phyloP scores from a whole-genome alignment of 2,329 filamentous ascomycete genomes.

The Dothideomycetes sp. region DNA sequence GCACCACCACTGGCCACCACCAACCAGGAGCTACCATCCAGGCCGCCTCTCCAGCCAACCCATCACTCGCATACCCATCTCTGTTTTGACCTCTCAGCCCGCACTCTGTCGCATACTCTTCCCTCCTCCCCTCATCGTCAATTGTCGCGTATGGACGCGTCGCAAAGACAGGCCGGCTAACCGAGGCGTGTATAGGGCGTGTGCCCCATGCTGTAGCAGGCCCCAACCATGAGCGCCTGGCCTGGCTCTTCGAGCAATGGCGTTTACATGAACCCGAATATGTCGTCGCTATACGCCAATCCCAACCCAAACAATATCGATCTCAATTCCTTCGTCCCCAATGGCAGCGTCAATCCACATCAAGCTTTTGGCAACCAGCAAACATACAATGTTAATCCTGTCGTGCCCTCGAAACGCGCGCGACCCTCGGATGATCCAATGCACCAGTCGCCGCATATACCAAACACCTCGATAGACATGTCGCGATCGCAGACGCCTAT shows the following conservation, averaged over 20 bases:
- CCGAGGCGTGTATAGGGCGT: conserved; percentile 2
- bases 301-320: conserved; percentile 31
- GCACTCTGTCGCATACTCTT: background rate
- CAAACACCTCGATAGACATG: conserved; percentile 7
- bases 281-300: conserved; percentile 17
- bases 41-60: no score
- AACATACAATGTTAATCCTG: conserved; percentile 72
- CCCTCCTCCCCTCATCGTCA: background rate
- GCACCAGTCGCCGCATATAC: conserved; percentile 29
- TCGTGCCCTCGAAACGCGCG: conserved; percentile 83
- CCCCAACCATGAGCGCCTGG: conserved; percentile 17
- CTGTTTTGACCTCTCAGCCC: conserved; percentile 4
- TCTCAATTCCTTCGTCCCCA: conserved; percentile 44
- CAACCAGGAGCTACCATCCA: background rate
- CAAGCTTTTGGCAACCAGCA: conserved; percentile 63
- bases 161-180: conserved; percentile 5
- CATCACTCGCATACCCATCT: background rate
- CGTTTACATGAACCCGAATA: conserved; percentile 17
- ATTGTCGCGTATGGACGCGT: conserved; percentile 8
- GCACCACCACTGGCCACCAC: background rate
- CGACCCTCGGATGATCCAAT: conserved; percentile 71
- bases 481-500: conserved; percentile 84
- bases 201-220: conserved; percentile 13
- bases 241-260: conserved; percentile 16
- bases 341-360: conserved; percentile 73